Percentiles rank a stretch among this genome's conserved stretches.
phyloP scores from a whole-genome alignment of 176 grass and related monocot genomes.

The Otatea glauca region DNA sequence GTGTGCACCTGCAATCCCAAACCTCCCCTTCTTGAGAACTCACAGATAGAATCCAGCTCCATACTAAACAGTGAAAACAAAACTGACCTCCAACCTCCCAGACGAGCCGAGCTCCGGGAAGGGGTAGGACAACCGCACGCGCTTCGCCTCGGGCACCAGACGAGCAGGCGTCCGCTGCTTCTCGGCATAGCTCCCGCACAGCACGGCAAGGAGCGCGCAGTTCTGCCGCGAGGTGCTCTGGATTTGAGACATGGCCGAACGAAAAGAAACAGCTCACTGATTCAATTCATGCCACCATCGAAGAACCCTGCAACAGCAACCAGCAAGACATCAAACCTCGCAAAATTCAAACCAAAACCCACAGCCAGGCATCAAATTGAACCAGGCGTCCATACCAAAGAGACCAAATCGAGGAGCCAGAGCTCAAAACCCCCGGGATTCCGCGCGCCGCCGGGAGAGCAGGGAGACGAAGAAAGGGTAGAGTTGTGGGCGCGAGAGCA shows the following conservation, averaged over 20 bases:
- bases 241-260: conserved; percentile 52
- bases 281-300: conserved; percentile 20
- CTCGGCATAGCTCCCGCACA: conserved; percentile 48
- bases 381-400: not conserved
- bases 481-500: conserved; percentile 3
- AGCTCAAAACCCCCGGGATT: not conserved
- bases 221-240: conserved; percentile 33
- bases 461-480: not conserved
- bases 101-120: conserved; percentile 61
- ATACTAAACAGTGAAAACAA: not conserved
- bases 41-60: not conserved
- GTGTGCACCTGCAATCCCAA: conserved; percentile 60
- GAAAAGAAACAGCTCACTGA: not conserved
- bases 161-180: conserved; percentile 10
- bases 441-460: not conserved
- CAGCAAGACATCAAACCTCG: not conserved
- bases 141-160: conserved; percentile 8
- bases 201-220: conserved; percentile 54
- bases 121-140: conserved; percentile 43
- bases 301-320: conserved; percentile 39
- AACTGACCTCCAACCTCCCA: conserved; percentile 57
- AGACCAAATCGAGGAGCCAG: not conserved
- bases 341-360: not conserved
- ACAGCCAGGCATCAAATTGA: not conserved
- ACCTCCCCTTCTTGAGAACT: not conserved